Conservation (phyloP, 306 rosid species). For the Herpetospermum pedunculosum region DNA sequence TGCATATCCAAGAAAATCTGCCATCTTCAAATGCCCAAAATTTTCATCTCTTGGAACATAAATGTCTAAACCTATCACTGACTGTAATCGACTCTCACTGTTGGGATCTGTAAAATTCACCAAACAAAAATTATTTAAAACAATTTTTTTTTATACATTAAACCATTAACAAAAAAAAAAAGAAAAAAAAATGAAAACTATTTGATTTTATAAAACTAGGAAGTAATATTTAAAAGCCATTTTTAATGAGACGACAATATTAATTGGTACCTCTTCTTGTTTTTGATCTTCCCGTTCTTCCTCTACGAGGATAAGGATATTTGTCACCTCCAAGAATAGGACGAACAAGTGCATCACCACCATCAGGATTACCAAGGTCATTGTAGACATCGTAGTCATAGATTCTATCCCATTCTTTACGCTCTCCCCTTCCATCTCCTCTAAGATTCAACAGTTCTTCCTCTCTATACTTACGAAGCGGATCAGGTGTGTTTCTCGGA, state of each 20-base stretch:
- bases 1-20: constrained; percentile 64
- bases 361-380: background rate
- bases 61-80: constrained; percentile 36
- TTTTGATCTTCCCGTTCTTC: background rate
- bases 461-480: background rate
- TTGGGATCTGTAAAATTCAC: constrained; percentile 30
- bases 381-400: background rate
- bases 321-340: background rate
- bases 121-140: too few species aligned
- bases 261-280: background rate
- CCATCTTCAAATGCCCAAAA: constrained; percentile 66
- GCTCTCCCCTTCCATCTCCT: background rate
- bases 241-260: background rate
- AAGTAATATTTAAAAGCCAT: too few species aligned
- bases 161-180: too few species aligned
- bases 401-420: background rate
- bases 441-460: background rate
- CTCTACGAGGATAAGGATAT: background rate
- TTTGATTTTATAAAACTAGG: too few species aligned
- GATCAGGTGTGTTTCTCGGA: background rate
- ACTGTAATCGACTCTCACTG: constrained; percentile 38
- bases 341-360: background rate
- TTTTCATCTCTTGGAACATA: constrained; percentile 87
- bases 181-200: too few species aligned
- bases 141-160: too few species aligned